Percentiles rank a stretch among this genome's conserved stretches.
Conservation (phyloP, 495 filamentous ascomycete species). For the Jackrogersella minutella region DNA sequence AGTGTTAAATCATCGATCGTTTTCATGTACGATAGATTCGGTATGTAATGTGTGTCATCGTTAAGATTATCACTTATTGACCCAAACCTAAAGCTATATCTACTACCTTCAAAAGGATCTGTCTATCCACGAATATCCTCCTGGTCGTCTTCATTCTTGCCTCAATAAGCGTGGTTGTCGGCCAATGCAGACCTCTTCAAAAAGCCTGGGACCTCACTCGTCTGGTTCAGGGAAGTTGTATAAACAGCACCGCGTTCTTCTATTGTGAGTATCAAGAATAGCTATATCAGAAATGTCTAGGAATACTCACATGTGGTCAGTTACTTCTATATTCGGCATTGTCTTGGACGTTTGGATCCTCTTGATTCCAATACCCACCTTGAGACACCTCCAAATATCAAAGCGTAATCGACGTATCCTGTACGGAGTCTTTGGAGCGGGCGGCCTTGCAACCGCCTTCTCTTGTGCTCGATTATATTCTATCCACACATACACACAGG, state of each 20-base stretch:
- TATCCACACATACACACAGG: conserved; percentile 48
- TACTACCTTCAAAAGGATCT: conserved; percentile 43
- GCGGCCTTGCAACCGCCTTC: conserved; percentile 53
- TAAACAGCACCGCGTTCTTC: conserved; percentile 59
- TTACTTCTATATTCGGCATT: conserved; percentile 61
- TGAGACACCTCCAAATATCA: conserved; percentile 49
- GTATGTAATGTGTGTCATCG: conserved; percentile 36
- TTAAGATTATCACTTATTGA: conserved; percentile 2
- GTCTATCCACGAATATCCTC: conserved; percentile 48
- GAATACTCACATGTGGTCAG: conserved; percentile 33
- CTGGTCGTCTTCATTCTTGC: conserved; percentile 49
- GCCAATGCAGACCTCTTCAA: conserved; percentile 55
- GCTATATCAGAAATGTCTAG: background rate
- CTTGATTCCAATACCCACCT: conserved; percentile 56
- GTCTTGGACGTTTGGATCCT: conserved; percentile 62
- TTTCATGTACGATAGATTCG: conserved; percentile 57
- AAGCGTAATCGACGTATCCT: conserved; percentile 55
- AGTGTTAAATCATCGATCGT: conserved; percentile 59
- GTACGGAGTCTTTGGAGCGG: conserved; percentile 58
- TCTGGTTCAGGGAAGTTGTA: conserved; percentile 48
- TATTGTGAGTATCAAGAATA: conserved; percentile 49
- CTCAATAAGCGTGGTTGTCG: conserved; percentile 49
- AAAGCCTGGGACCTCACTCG: conserved; percentile 58
- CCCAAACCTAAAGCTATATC: conserved; percentile 36
- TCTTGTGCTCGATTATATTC: conserved; percentile 57